phyloP scores from a whole-genome alignment of 495 filamentous ascomycete genomes.

The Chaetomium fimeti region DNA sequence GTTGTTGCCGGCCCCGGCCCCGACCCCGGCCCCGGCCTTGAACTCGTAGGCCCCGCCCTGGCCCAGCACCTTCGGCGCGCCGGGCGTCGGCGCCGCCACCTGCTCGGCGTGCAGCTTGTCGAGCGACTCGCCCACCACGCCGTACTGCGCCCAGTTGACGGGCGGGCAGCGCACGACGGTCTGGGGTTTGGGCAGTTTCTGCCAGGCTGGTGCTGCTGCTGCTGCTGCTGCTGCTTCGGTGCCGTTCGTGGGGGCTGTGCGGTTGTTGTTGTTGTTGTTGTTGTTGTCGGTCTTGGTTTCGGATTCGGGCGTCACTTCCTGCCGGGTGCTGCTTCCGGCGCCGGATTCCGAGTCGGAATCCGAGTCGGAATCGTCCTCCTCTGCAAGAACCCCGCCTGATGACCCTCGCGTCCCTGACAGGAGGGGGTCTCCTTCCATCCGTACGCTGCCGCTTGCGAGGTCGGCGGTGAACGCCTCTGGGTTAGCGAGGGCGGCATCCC shows the following conservation, averaged over 20 bases:
- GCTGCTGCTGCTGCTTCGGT: not conserved
- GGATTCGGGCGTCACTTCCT: conserved; percentile 6
- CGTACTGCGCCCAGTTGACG: conserved; percentile 89
- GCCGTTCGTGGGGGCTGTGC: not conserved
- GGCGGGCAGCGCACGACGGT: conserved; percentile 79
- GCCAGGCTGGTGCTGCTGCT: conserved; percentile 29
- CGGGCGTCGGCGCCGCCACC: conserved; percentile 58
- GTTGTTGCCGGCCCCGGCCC: conserved; percentile 20
- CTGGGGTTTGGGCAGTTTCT: conserved; percentile 70
- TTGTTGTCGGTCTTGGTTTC: not conserved
- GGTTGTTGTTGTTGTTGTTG: not conserved
- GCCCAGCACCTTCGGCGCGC: conserved; percentile 47
- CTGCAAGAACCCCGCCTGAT: conserved; percentile 30
- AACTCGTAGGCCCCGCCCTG: conserved; percentile 45
- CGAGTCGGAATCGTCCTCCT: conserved; percentile 32
- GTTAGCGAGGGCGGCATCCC: conserved; percentile 61
- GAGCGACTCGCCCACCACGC: conserved; percentile 72
- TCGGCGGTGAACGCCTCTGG: conserved; percentile 67
- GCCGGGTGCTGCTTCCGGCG: not conserved
- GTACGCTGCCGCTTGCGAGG: conserved; percentile 53
- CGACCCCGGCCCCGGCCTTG: not conserved
- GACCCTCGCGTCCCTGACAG: conserved; percentile 11
- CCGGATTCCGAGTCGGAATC: not conserved
- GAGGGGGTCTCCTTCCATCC: conserved; percentile 39
- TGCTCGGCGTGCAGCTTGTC: conserved; percentile 84